Evolutionary conservation across 805 yeast genomes (phyloP).

Genomic region (Suhomyces vadensis): DNA sequence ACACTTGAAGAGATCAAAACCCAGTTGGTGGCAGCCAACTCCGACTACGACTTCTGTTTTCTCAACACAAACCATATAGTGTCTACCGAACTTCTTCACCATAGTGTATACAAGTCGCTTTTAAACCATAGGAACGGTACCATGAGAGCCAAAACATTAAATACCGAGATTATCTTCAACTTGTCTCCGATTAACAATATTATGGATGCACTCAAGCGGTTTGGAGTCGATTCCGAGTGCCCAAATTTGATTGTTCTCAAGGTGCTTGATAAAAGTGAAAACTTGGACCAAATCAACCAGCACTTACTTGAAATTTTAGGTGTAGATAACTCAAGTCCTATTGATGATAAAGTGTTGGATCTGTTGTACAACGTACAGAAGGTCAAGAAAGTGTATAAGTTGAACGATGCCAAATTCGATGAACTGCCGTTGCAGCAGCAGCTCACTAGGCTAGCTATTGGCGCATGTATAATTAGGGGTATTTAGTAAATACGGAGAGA

Average conservation of each 20-base stretch:
- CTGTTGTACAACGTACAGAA: conserved; percentile 25
- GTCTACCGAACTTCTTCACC: conserved; percentile 60
- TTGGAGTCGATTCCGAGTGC: conserved; percentile 62
- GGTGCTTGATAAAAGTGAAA: conserved; percentile 27
- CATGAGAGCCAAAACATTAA: conserved; percentile 63
- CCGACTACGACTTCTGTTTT: conserved; percentile 60
- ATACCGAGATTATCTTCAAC: conserved; percentile 70
- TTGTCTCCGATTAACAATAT: conserved; percentile 72
- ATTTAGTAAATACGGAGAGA: conserved; percentile 10
- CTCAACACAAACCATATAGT: conserved; percentile 59
- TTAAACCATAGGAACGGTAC: conserved; percentile 48
- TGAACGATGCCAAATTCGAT: conserved; percentile 29
- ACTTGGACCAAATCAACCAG: conserved; percentile 19
- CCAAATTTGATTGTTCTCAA: conserved; percentile 52
- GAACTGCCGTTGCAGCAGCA: conserved; percentile 18
- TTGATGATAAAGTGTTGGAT: conserved; percentile 26
- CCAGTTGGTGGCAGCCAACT: conserved; percentile 46
- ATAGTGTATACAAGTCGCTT: conserved; percentile 62
- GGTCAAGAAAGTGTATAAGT: conserved; percentile 38
- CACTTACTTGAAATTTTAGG: conserved; percentile 28
- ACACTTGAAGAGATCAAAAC: conserved; percentile 42
- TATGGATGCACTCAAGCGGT: conserved; percentile 66
- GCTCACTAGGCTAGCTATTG: conserved; percentile 45
- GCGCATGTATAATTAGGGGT: conserved; percentile 53
- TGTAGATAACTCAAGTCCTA: conserved; percentile 7